These are phyloP conservation scores for Begonia fuchsioides DNA, from an alignment of 306 rosid genomes.

Conservation along the genomic window DNA sequence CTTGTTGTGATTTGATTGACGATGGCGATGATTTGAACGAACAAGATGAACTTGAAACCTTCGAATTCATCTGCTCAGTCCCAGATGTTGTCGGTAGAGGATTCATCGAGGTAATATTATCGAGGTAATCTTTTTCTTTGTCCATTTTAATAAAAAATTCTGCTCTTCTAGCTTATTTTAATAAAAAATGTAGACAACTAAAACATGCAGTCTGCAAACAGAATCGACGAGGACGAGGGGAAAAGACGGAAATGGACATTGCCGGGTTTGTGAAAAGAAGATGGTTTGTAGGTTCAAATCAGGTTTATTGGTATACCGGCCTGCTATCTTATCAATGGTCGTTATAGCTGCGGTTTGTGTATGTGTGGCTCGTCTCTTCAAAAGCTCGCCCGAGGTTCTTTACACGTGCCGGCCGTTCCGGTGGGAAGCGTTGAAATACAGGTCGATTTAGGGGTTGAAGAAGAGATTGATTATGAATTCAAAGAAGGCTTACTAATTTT, in stretches of 20 bases:
- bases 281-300: slow-evolving; percentile 20
- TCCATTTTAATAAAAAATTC: no score
- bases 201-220: slow-evolving; percentile 10
- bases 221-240: slow-evolving; percentile 22
- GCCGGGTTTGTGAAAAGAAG: slow-evolving; percentile 37
- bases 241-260: slow-evolving; percentile 11
- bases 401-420: slow-evolving; percentile 58
- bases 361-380: slow-evolving; percentile 81
- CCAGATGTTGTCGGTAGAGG: slow-evolving; percentile 65
- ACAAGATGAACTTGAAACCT: slow-evolving; percentile 39
- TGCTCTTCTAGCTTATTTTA: no score
- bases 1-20: slow-evolving; percentile 38
- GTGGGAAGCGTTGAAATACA: slow-evolving; percentile 63
- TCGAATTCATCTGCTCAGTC: slow-evolving; percentile 47
- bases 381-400: slow-evolving; percentile 61
- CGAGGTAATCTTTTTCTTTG: no score
- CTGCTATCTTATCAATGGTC: slow-evolving; percentile 70
- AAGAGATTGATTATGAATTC: no score
- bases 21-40: slow-evolving; percentile 22
- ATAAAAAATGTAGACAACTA: slow-evolving; percentile 33
- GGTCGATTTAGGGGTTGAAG: slow-evolving; percentile 20
- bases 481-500: no score
- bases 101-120: slow-evolving; percentile 51
- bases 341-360: slow-evolving; percentile 80
- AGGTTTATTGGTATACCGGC: slow-evolving; percentile 47